A percentile compares a stretch with the other conserved stretches of the same genome.
Evolutionary conservation across 1,284 basidiomycete species (phyloP).

Genomic region (Trichosporon inkin): DNA sequence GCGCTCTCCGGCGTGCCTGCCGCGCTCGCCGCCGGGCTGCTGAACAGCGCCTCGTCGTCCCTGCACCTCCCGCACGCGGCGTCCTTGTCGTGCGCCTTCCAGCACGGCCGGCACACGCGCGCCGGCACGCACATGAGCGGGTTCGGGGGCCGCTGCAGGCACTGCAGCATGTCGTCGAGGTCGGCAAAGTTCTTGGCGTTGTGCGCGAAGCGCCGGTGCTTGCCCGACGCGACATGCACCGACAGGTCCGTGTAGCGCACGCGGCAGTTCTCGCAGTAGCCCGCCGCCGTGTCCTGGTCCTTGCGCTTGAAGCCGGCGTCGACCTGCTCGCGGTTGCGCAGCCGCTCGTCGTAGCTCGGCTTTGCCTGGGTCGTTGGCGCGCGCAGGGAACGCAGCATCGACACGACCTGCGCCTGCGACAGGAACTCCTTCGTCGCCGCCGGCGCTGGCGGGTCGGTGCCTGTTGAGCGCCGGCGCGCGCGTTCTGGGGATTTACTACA

Average conservation of each 20-base stretch:
- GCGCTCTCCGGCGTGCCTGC: conserved; percentile 10
- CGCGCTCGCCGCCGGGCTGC: conserved; percentile 11
- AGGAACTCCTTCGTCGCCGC: conserved; percentile 33
- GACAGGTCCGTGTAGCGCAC: conserved; percentile 85
- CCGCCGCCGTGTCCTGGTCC: conserved; percentile 73
- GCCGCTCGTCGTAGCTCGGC: conserved; percentile 31
- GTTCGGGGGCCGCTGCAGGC: conserved; percentile 64
- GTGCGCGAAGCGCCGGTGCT: conserved; percentile 80
- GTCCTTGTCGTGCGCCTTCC: conserved; percentile 21
- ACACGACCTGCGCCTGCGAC: conserved; percentile 39
- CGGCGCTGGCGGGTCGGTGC: conserved; percentile 10
- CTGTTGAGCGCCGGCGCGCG: conserved; percentile 20
- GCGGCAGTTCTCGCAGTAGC: conserved; percentile 97
- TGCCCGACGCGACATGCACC: conserved; percentile 69
- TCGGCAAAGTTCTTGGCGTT: conserved; percentile 75
- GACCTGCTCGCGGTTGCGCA: conserved; percentile 38
- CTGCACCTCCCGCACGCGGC: conserved; percentile 23
- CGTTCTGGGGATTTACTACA: neutral
- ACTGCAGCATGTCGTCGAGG: conserved; percentile 72
- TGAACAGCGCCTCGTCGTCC: conserved; percentile 20
- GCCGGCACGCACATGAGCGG: conserved; percentile 25
- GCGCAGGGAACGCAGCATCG: conserved; percentile 36
- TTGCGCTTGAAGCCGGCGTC: conserved; percentile 48
- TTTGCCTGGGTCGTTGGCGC: conserved; percentile 27
- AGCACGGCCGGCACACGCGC: conserved; percentile 27